Base-by-base conservation (phyloP, 371 early-diverging fungal species). In the Syncephalis plumigaleata region DNA sequence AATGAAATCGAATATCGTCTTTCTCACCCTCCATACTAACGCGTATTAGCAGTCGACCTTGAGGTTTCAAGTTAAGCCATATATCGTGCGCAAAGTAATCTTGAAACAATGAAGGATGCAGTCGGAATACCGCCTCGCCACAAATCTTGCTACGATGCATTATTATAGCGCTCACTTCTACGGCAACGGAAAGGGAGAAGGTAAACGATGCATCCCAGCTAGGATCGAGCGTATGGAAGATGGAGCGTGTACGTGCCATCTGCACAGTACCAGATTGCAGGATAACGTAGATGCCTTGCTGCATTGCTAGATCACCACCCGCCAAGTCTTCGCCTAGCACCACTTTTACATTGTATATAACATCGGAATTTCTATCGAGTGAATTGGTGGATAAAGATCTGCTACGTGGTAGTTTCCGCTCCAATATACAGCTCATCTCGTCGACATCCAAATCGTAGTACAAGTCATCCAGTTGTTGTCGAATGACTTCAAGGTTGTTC, bases 121-220 rank as follows among this genome's bases (percentile, higher is more conserved):
- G 66, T 39, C 70, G 73, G 59, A 77, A 67, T 55, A 67, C 77
- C 24, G 70, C 81, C 46, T 65, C 71, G 27, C 75, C 87, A 48
- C 76, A 91, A 22, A 85, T 61, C 48, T 84, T 68, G 53, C 84
- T 84, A 56, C 77, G 66, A 59, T 87, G 79, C 52, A 73, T 79
- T 2, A 87, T 75, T 13, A 77, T 63, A 1, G 86, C 71, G 24
- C 79, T 67, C n/a, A 86, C 66, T 42, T 71, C 63, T 1, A 68
- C 63, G 3, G 76, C 75, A 52, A 22, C 70, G 52, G 39, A 68
- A 59, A 84, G 63, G 46, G 72, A 71, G 1, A 87, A 62, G 48
- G 87, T 77, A 62, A 85, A 89, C 15, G 79, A 70, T 58, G 92
- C 86, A 55, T 93, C 88, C 94, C 94, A 91, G 4, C 84, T 74